These are phyloP conservation scores for Cercophora sp. DNA, from an alignment of 495 filamentous ascomycete species.

Conservation along the genomic window DNA sequence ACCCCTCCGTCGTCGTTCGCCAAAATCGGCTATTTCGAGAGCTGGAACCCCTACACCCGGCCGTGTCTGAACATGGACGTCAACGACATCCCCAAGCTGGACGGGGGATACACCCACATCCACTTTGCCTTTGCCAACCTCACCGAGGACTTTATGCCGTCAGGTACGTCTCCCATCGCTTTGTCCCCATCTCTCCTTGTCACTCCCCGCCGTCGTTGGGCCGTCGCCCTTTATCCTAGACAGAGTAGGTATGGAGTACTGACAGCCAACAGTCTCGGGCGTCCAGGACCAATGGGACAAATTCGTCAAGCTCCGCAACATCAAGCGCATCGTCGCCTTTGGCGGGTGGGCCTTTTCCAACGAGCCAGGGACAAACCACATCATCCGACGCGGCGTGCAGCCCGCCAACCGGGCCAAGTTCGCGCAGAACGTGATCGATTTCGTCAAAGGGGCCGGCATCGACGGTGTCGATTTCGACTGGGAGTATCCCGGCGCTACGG, in stretches of 20 bases:
- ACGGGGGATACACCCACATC: constrained; percentile 21
- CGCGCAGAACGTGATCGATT: constrained; percentile 20
- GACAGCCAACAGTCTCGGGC: neutral
- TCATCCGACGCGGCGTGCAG: constrained; percentile 22
- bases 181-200: no score
- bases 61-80: constrained; percentile 21
- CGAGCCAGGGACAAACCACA: constrained; percentile 19
- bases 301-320: constrained; percentile 17
- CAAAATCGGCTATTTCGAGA: constrained; percentile 27
- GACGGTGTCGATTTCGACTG: constrained; percentile 32
- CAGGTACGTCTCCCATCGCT: no score
- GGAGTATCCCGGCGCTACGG: constrained; percentile 35
- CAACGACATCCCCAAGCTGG: constrained; percentile 2
- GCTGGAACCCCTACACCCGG: constrained; percentile 23
- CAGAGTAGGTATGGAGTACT: no score
- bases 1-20: neutral
- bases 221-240: no score
- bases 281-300: constrained; percentile 17
- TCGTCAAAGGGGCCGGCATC: constrained; percentile 21
- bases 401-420: constrained; percentile 22
- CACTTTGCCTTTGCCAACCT: constrained; percentile 24
- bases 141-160: constrained; percentile 9
- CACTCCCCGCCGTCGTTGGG: no score
- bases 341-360: constrained; percentile 31
- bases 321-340: constrained; percentile 29